phyloP scores from a whole-genome alignment of 1,284 basidiomycete species.

The Farysia itapuensis region DNA sequence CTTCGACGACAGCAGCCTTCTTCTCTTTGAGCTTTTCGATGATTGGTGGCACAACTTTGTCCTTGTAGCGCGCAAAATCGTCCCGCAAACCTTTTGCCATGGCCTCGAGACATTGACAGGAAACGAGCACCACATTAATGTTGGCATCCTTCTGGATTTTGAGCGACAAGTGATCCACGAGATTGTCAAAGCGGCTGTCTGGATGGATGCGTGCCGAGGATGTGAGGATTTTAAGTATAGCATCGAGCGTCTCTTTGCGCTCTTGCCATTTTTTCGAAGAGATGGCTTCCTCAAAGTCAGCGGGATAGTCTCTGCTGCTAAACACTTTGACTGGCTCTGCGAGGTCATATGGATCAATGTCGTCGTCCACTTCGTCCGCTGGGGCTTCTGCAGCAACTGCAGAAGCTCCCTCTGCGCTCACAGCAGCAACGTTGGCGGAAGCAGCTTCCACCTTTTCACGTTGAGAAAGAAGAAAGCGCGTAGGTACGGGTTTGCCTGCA shows the following conservation, averaged over 20 bases:
- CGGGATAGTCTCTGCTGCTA: slow-evolving; percentile 67
- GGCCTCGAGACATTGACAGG: slow-evolving; percentile 81
- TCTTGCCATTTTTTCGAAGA: slow-evolving; percentile 98
- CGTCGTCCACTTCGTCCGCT: slow-evolving; percentile 28
- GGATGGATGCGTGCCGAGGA: slow-evolving; percentile 75
- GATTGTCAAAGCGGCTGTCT: slow-evolving; percentile 69
- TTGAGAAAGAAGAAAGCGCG: slow-evolving; percentile 75
- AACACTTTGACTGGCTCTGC: slow-evolving; percentile 80
- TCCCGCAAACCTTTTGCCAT: slow-evolving; percentile 77
- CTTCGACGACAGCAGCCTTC: slow-evolving; percentile 85
- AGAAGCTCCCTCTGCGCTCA: slow-evolving; percentile 6
- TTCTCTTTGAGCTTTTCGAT: slow-evolving; percentile 92
- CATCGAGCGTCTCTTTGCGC: slow-evolving; percentile 80
- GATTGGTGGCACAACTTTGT: slow-evolving; percentile 75
- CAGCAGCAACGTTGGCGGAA: slow-evolving; percentile 9
- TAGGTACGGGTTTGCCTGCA: slow-evolving; percentile 77
- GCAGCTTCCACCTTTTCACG: slow-evolving; percentile 60
- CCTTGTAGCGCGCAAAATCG: slow-evolving; percentile 74
- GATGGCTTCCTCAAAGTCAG: slow-evolving; percentile 65
- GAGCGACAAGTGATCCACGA: slow-evolving; percentile 75
- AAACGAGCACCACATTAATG: slow-evolving; percentile 89
- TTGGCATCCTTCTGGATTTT: slow-evolving; percentile 89
- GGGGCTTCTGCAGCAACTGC: slow-evolving; percentile 5
- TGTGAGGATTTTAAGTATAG: slow-evolving; percentile 73
- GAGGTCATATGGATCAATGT: slow-evolving; percentile 77